phyloP scores from a whole-genome alignment of 2,329 filamentous ascomycete genomes.

The Fusarium brevicatenulatum region DNA sequence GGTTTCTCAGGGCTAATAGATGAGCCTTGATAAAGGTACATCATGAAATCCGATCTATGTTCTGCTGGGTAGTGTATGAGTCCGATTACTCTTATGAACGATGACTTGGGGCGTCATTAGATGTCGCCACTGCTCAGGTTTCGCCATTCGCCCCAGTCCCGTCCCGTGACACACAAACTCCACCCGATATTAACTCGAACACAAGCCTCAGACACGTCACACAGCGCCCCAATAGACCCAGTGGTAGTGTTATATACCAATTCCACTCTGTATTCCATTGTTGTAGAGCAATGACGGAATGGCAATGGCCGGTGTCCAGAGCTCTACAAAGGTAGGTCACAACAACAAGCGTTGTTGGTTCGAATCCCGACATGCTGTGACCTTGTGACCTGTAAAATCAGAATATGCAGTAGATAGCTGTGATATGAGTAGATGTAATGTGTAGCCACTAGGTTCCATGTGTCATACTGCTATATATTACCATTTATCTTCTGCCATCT shows the following conservation, averaged over 20 bases:
- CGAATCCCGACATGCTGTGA: not conserved
- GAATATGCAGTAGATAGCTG: not conserved
- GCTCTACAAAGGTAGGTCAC: slow-evolving; percentile 19
- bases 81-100: not conserved
- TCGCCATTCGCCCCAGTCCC: not conserved
- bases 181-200: not conserved
- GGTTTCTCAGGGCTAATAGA: not conserved
- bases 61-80: not conserved
- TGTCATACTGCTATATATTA: not conserved
- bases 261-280: not conserved
- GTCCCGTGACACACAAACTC: not conserved
- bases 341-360: not conserved
- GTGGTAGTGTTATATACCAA: not conserved
- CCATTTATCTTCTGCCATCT: slow-evolving; percentile 12
- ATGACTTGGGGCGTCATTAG: not conserved
- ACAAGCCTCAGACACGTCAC: not conserved
- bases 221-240: no score
- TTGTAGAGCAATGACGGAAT: slow-evolving; percentile 11
- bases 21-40: fast-evolving
- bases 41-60: fast-evolving
- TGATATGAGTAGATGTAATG: not conserved
- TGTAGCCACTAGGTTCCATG: not conserved
- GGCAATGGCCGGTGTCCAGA: slow-evolving; percentile 17
- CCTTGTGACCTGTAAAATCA: not conserved
- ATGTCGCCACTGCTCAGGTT: not conserved